phyloP scores from a whole-genome alignment of 768 basidiomycete species.

The Rhizopogon sp. region DNA sequence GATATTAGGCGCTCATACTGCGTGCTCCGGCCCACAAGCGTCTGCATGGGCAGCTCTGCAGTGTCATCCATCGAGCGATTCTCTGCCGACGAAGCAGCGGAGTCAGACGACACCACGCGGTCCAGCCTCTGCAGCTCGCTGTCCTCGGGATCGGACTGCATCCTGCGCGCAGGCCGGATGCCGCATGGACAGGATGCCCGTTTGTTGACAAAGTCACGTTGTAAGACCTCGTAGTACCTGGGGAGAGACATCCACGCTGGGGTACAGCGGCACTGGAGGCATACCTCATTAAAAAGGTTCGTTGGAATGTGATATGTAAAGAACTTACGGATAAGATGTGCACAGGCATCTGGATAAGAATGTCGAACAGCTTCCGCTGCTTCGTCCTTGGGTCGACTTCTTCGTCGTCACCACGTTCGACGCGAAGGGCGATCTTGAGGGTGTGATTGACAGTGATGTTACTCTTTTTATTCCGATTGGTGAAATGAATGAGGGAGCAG shows the following conservation, averaged over 20 bases:
- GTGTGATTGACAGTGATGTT: conserved; percentile 71
- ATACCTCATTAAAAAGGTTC: not conserved
- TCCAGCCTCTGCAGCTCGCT: conserved; percentile 8
- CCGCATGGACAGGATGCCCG: conserved; percentile 42
- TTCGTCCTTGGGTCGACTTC: conserved; percentile 63
- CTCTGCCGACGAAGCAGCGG: conserved; percentile 29
- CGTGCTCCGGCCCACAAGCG: conserved; percentile 32
- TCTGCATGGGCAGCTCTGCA: conserved; percentile 14
- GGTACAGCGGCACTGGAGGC: conserved; percentile 70
- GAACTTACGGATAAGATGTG: conserved; percentile 79
- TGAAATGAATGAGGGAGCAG: conserved; percentile 61
- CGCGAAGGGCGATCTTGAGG: conserved; percentile 77
- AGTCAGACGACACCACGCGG: conserved; percentile 23
- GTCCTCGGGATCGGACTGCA: not conserved
- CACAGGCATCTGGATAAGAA: conserved; percentile 82
- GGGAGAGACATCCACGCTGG: conserved; percentile 79
- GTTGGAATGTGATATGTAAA: not conserved
- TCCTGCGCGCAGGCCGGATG: conserved; percentile 2
- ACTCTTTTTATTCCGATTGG: conserved; percentile 72
- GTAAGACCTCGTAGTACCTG: conserved; percentile 49
- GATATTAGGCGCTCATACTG: conserved; percentile 81
- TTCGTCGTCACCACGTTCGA: conserved; percentile 72
- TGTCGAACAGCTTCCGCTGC: conserved; percentile 79
- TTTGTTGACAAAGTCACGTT: conserved; percentile 3
- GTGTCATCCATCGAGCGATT: conserved; percentile 5